Base-by-base conservation (phyloP, 1,139 yeast species). In the Lodderomyces margitis region DNA sequence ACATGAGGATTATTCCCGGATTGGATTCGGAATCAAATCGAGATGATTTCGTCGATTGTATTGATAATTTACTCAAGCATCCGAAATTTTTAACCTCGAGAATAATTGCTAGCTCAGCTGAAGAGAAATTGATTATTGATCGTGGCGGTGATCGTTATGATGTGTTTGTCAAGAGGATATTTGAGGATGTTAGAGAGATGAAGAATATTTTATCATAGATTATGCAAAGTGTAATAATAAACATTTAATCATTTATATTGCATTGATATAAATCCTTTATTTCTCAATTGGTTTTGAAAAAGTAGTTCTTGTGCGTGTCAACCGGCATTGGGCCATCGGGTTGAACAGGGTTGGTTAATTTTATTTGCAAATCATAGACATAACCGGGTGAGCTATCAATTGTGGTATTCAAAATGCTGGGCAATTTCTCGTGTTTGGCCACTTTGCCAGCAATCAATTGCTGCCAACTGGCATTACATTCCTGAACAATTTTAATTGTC, bases 31-130 rank as follows among this genome's bases (percentile, higher is more conserved):
- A 68, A 34, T 66, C 71, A 17, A 83, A 80, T 45, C 67, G 85
- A 47, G 75, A 71, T 16, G 79, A 77, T 21, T 73, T 88, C 49
- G 65, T 70, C 15, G 78, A 74, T 39, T 75, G 83, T 16, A 62
- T 88, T 48, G 81, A 78, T 42, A 84, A 87, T 53, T 70, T 89
- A 41, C 69, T 88, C 47, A 83, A 91, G 34, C 97, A 91, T 61
- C 96, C 96, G 12, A 87, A 87, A 58, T 89, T 81, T 50, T 66
- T 91, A 47, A 76, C 86, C 5, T 78, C 94, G 5, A 68, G 94
- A 46, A 72, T 87, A 2, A 70, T 75, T 2, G 79, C 91, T 2
- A 75, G 85, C 11, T 75, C 81, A 3, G 43, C 68, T 2, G 94
- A 85, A 43, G 94, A 87, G 53, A 84, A 80, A 50, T 67, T 72